phyloP scores from a whole-genome alignment of 176 grass and related monocot species.

The Carex cristatella region DNA sequence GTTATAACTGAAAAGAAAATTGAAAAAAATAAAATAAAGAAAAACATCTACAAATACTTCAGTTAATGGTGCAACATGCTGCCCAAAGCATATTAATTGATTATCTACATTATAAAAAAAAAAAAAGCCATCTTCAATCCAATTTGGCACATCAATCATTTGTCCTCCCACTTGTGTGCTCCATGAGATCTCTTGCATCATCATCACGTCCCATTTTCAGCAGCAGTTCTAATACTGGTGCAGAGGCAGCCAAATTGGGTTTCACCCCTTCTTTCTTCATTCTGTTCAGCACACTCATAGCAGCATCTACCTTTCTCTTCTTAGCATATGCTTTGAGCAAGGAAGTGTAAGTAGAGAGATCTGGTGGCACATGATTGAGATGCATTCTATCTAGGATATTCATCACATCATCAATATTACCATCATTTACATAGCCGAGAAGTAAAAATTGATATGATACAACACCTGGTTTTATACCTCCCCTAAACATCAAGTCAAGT shows the following conservation, averaged over 20 bases:
- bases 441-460: too few species aligned
- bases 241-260: neutral
- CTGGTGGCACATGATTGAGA: neutral
- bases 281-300: slow-evolving; percentile 22
- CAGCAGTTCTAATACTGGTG: neutral
- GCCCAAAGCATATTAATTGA: too few species aligned
- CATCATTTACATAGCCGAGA: too few species aligned
- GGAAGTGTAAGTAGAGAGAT: neutral
- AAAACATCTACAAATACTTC: too few species aligned
- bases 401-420: neutral
- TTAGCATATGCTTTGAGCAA: neutral
- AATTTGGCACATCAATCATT: neutral
- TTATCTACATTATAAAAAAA: too few species aligned
- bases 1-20: too few species aligned
- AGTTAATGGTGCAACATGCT: too few species aligned
- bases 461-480: too few species aligned
- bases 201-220: neutral
- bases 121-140: accelerated
- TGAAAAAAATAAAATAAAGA: too few species aligned
- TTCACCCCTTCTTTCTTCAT: neutral
- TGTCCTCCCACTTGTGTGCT: neutral
- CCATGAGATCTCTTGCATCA: neutral
- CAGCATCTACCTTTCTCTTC: neutral
- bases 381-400: neutral
- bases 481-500: too few species aligned